phyloP scores from a whole-genome alignment of 495 filamentous ascomycete species.

The Aspergillus avenaceus region DNA sequence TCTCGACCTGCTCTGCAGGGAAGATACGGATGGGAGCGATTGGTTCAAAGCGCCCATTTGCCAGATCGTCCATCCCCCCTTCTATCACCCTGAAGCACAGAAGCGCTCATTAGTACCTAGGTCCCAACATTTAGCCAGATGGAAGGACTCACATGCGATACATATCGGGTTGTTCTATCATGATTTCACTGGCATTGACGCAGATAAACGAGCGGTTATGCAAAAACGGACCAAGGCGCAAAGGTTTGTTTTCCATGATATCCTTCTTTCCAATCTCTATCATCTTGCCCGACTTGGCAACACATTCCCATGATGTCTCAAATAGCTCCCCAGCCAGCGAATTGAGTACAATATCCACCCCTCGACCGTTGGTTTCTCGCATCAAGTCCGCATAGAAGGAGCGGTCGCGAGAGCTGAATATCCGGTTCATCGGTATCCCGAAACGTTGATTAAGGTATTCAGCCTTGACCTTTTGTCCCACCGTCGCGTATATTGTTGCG shows the following conservation, averaged over 20 bases:
- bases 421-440: conserved; percentile 35
- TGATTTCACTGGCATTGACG: no score
- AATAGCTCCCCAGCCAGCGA: conserved; percentile 44
- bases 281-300: conserved; percentile 48
- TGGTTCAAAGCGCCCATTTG: background rate
- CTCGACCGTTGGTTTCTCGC: conserved; percentile 37
- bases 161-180: no score
- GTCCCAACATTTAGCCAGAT: no score
- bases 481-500: conserved; percentile 27
- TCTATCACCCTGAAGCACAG: background rate
- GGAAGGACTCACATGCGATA: no score
- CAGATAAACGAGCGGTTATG: conserved; percentile 26
- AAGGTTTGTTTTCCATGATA: conserved; percentile 15
- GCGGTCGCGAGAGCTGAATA: conserved; percentile 46
- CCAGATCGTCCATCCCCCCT: background rate
- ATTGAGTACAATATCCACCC: conserved; percentile 50
- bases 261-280: conserved; percentile 41
- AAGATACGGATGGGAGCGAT: background rate
- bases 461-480: conserved; percentile 37
- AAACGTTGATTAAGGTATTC: conserved; percentile 29
- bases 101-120: no score
- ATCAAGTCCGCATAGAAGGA: conserved; percentile 43
- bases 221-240: conserved; percentile 32
- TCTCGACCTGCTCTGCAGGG: background rate
- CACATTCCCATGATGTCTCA: conserved; percentile 48